phyloP scores from a whole-genome alignment of 139 green algal species.

The Chlorella sp. region DNA sequence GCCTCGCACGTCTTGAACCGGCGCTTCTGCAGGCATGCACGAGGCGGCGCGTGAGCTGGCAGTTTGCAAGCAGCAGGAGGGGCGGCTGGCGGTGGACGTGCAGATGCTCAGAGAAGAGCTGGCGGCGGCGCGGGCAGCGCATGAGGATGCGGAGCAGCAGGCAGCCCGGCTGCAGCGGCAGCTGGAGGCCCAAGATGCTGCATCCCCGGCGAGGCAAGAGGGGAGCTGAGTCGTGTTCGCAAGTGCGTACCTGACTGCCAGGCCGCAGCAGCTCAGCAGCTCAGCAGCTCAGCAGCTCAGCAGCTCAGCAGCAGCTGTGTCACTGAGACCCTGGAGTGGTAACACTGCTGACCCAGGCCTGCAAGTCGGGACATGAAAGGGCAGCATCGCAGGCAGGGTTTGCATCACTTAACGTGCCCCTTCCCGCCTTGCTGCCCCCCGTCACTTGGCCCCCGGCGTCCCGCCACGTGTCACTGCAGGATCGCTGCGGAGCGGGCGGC shows the following conservation, averaged over 20 bases:
- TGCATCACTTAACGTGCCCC: background rate
- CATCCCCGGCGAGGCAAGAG: background rate
- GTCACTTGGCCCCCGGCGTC: no score
- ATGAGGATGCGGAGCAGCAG: background rate
- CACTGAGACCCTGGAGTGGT: no score
- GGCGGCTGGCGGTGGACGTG: background rate
- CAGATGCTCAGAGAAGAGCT: background rate
- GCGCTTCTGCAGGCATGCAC: background rate
- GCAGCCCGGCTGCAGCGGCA: no score
- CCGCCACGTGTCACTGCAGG: background rate
- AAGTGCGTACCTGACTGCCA: background rate
- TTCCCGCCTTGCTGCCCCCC: background rate
- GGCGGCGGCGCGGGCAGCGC: background rate
- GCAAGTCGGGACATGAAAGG: no score
- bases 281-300: background rate
- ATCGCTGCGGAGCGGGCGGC: background rate
- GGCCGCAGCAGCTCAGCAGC: background rate
- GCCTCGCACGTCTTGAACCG: background rate
- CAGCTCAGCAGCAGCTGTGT: no score
- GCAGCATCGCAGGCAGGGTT: background rate
- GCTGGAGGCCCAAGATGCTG: background rate
- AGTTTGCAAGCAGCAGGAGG: background rate
- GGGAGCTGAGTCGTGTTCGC: background rate
- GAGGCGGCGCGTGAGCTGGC: slow-evolving; percentile 31
- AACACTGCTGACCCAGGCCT: background rate